phyloP scores from a whole-genome alignment of 2,329 filamentous ascomycete species.

The Phialocephala subalpina region DNA sequence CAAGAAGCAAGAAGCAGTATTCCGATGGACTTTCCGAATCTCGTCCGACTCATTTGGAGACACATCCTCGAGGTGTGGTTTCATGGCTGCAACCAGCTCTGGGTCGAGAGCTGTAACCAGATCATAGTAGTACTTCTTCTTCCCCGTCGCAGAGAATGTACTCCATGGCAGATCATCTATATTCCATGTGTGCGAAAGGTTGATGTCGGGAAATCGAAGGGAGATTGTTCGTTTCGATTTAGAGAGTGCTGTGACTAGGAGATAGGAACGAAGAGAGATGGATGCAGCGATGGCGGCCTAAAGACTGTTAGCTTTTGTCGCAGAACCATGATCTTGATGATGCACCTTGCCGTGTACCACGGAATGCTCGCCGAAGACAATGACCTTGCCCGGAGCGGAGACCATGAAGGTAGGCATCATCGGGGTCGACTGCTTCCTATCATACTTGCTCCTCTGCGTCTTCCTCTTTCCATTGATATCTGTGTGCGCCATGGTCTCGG shows the following conservation, averaged over 20 bases:
- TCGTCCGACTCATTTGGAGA: slow-evolving; percentile 72
- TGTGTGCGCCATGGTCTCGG: slow-evolving; percentile 27
- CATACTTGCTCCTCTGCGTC: slow-evolving; percentile 24
- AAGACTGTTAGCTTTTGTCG: slow-evolving; percentile 19
- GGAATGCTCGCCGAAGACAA: slow-evolving; percentile 96
- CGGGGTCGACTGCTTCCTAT: slow-evolving; percentile 67
- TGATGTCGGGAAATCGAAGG: slow-evolving; percentile 90
- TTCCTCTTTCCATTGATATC: slow-evolving; percentile 36
- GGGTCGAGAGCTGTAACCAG: slow-evolving; percentile 84
- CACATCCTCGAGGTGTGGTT: slow-evolving; percentile 78
- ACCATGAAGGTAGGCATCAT: slow-evolving; percentile 96
- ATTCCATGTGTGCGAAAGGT: slow-evolving; percentile 90
- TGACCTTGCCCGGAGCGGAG: slow-evolving; percentile 96
- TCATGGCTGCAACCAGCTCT: slow-evolving; percentile 81
- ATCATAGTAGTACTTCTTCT: slow-evolving; percentile 96
- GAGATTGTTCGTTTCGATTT: slow-evolving; percentile 91
- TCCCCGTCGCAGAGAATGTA: slow-evolving; percentile 78
- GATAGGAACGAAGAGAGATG: slow-evolving; percentile 93
- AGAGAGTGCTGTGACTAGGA: slow-evolving; percentile 92
- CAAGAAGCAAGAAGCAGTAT: slow-evolving; percentile 84
- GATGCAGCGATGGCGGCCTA: slow-evolving; percentile 92
- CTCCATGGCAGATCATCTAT: slow-evolving; percentile 92
- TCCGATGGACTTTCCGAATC: slow-evolving; percentile 83
- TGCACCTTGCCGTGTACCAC: slow-evolving; percentile 94
- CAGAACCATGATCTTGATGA: slow-evolving; percentile 10